Evolutionary conservation across 164 flowering plant genomes (phyloP).

Genomic region (Pachysandra terminalis): DNA sequence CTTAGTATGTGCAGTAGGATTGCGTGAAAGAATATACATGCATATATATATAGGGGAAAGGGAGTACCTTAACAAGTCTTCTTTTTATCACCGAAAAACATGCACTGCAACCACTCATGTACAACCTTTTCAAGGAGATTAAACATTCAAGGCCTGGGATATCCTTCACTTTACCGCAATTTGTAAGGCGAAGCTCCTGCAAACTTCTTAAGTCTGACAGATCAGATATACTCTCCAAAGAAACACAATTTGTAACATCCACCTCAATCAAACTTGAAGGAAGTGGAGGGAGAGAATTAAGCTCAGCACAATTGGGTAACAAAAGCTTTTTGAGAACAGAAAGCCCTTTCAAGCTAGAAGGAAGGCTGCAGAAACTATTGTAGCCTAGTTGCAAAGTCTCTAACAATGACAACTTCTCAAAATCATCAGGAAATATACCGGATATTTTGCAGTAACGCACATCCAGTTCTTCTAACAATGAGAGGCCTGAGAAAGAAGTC

Average conservation of each 20-base stretch:
- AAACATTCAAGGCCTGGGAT: constrained; percentile 46
- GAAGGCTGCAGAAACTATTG: constrained; percentile 33
- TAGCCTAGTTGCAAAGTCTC: constrained; percentile 27
- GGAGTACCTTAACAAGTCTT: constrained; percentile 23
- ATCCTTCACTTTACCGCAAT: constrained; percentile 30
- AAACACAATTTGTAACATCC: constrained; percentile 21
- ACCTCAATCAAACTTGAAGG: constrained; percentile 33
- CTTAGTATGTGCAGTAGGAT: too few species aligned
- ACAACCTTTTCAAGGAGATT: constrained; percentile 35
- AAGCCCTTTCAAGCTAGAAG: constrained; percentile 34
- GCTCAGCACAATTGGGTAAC: constrained; percentile 26
- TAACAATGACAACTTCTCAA: constrained; percentile 34
- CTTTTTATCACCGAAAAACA: constrained; percentile 20
- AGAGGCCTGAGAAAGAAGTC: constrained; percentile 33
- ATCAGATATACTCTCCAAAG: constrained; percentile 31
- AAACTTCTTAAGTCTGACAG: constrained; percentile 29
- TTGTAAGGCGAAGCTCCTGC: constrained; percentile 25
- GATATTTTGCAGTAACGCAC: constrained; percentile 34
- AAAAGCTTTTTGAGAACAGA: constrained; percentile 23
- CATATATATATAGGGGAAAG: too few species aligned
- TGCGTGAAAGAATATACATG: too few species aligned
- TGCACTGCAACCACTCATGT: constrained; percentile 30
- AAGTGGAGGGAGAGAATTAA: constrained; percentile 37
- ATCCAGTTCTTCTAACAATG: constrained; percentile 26
- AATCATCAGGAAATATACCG: constrained; percentile 41